phyloP scores from a whole-genome alignment of 2,329 filamentous ascomycete genomes.

The Sporothrix inflata region DNA sequence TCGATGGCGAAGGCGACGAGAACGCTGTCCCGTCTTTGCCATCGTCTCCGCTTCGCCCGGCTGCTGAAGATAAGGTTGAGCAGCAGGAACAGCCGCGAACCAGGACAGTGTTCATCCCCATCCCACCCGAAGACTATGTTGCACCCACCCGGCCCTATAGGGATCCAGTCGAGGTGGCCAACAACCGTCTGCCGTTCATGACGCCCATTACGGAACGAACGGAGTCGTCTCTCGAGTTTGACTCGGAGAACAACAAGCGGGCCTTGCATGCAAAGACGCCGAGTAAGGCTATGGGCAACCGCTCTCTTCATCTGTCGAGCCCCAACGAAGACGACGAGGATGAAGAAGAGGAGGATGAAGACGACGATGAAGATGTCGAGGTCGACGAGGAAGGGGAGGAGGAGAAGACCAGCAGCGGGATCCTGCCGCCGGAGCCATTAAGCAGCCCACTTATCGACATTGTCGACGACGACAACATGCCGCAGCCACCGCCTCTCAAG shows the following conservation, averaged over 20 bases:
- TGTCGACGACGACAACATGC: conserved; percentile 44
- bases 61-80: conserved; percentile 41
- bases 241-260: conserved; percentile 62
- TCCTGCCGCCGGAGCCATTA: conserved; percentile 24
- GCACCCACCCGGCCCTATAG: conserved; percentile 78
- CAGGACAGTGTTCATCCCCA: conserved; percentile 67
- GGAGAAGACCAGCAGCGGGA: conserved; percentile 24
- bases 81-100: conserved; percentile 56
- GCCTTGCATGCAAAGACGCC: conserved; percentile 73
- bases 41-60: conserved; percentile 27
- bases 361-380: conserved; percentile 41
- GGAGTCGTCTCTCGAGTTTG: conserved; percentile 78
- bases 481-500: conserved; percentile 22
- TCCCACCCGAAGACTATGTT: conserved; percentile 85
- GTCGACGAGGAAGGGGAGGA: conserved; percentile 38
- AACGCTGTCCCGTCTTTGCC: neutral
- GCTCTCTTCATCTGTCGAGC: conserved; percentile 33
- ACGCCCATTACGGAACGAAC: conserved; percentile 97
- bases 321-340: conserved; percentile 36
- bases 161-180: conserved; percentile 76
- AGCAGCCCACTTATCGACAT: conserved; percentile 65
- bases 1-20: neutral
- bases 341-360: conserved; percentile 41
- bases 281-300: conserved; percentile 56
- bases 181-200: conserved; percentile 96